A percentile compares a stretch with the other conserved stretches of the same genome.
phyloP scores from a whole-genome alignment of 208 protist genomes.

The Endotrypanum monterogeii region DNA sequence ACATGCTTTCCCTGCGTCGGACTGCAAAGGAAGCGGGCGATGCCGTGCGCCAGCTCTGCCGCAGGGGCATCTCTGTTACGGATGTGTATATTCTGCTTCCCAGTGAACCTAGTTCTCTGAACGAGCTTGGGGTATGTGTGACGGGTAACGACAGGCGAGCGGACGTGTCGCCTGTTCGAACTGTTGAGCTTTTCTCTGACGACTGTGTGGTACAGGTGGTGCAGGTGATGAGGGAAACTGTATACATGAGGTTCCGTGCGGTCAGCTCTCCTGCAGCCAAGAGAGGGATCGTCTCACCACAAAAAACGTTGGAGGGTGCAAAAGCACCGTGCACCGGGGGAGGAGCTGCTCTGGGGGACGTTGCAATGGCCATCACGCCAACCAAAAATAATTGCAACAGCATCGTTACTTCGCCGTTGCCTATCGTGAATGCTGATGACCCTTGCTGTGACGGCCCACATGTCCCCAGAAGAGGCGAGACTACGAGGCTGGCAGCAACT shows the following conservation, averaged over 20 bases:
- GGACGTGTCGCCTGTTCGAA: constrained; percentile 7
- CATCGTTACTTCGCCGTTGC: not conserved
- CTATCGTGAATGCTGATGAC: not conserved
- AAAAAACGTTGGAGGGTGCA: not conserved
- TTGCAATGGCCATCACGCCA: not conserved
- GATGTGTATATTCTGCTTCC: constrained; percentile 19
- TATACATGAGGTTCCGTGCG: constrained; percentile 62
- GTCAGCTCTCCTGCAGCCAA: not conserved
- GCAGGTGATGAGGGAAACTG: constrained; percentile 63
- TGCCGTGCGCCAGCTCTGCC: constrained; percentile 17
- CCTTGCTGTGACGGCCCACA: not conserved
- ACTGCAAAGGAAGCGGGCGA: constrained; percentile 6
- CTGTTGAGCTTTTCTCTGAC: constrained; percentile 66
- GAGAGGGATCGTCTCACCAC: not conserved
- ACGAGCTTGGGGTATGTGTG: not conserved
- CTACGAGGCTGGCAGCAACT: not conserved
- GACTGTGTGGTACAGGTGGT: constrained; percentile 78
- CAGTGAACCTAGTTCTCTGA: constrained; percentile 5
- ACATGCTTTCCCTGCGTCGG: constrained; percentile 48
- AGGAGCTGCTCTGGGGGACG: not conserved
- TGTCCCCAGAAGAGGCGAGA: not conserved
- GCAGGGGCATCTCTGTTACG: constrained; percentile 23
- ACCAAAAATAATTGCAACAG: not conserved
- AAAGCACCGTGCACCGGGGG: not conserved
- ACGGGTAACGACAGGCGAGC: constrained; percentile 11